Conservation (phyloP, 2,329 filamentous ascomycete genomes). For the Pseudogymnoascus sp. region DNA sequence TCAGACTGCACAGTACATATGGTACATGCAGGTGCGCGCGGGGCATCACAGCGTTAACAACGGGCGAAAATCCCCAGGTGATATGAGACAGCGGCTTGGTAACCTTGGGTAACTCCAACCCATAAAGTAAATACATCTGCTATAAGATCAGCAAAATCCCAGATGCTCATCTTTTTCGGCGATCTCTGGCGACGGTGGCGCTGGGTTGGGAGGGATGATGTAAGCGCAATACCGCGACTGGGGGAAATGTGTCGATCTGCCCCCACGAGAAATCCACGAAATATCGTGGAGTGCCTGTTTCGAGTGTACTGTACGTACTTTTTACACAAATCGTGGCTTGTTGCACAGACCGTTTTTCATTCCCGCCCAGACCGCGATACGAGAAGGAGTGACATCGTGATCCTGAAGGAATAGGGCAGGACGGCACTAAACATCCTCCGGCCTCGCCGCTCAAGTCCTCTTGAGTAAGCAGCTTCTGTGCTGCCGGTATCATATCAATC, state of each 20-base stretch:
- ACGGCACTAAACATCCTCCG: not conserved
- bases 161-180: conserved; percentile 2
- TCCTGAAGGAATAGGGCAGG: not conserved
- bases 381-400: not conserved
- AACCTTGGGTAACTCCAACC: not conserved
- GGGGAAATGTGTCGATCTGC: not conserved
- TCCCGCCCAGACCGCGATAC: not conserved
- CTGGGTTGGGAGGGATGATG: not conserved
- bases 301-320: conserved; percentile 5
- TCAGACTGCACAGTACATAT: not conserved
- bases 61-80: not conserved
- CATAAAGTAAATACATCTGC: not conserved
- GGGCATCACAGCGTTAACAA: conserved; percentile 5
- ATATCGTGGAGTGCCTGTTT: not conserved
- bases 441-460: not conserved
- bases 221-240: not conserved
- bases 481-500: not conserved
- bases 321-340: not conserved
- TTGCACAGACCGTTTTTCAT: conserved; percentile 3
- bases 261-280: not conserved
- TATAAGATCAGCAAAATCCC: not conserved
- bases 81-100: not conserved
- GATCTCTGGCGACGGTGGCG: not conserved
- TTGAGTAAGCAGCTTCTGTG: not conserved
- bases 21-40: not conserved